Percentiles rank a stretch among this genome's conserved stretches.
These are phyloP conservation scores for Marasmius fiardii DNA, from an alignment of 1,284 basidiomycete genomes.

Conservation along the genomic window DNA sequence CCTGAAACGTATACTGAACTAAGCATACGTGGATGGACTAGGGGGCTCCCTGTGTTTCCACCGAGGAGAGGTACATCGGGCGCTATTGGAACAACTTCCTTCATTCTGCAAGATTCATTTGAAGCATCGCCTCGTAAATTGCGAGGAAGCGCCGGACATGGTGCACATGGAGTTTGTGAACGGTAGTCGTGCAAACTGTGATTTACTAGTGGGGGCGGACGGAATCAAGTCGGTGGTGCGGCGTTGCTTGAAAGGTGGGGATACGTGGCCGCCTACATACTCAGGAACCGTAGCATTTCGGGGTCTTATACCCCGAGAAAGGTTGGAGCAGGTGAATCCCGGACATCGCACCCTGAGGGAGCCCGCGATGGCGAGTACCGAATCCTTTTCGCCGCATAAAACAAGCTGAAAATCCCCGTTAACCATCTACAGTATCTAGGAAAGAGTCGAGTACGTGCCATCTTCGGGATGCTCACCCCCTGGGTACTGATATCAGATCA, in stretches of 20 bases:
- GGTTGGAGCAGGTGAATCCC: constrained; percentile 29
- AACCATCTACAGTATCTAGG: constrained; percentile 43
- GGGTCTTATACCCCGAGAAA: constrained; percentile 32
- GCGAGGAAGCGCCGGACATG: constrained; percentile 23
- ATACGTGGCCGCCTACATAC: constrained; percentile 19
- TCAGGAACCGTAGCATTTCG: constrained; percentile 39
- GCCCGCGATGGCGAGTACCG: constrained; percentile 32
- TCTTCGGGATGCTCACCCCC: neutral
- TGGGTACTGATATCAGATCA: neutral
- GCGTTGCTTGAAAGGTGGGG: neutral
- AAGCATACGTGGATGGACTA: constrained; percentile 14
- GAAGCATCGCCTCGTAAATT: constrained; percentile 36
- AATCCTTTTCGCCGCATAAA: neutral
- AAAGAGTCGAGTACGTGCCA: constrained; percentile 30
- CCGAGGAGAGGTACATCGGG: constrained; percentile 40
- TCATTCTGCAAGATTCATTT: too few relatives aligned
- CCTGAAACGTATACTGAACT: too few relatives aligned
- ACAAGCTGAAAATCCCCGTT: neutral
- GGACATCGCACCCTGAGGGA: constrained; percentile 29
- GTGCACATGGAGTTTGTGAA: constrained; percentile 42
- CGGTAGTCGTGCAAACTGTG: constrained; percentile 37
- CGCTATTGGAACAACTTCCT: constrained; percentile 34
- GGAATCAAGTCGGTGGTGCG: constrained; percentile 29
- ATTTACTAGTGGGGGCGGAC: constrained; percentile 49
- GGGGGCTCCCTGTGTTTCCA: constrained; percentile 39